Evolutionary conservation across 352 stramenopile species (phyloP).

Genomic region (Phytophthora litchii): DNA sequence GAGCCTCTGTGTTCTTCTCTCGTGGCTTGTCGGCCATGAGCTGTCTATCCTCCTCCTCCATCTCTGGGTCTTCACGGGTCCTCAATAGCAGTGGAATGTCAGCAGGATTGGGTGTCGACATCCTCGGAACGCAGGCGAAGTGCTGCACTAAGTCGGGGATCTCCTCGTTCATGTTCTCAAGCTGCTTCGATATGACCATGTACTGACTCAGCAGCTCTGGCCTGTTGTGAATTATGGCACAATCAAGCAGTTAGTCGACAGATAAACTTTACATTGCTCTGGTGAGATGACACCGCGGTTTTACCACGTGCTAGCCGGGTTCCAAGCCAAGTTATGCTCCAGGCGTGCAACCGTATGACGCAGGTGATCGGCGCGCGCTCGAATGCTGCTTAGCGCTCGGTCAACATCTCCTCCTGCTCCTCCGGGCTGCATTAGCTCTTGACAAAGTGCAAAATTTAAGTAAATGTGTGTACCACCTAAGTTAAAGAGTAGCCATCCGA

Average conservation of each 20-base stretch:
- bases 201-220: constrained; percentile 85
- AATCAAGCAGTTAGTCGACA: background rate
- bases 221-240: constrained; percentile 33
- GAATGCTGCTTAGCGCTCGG: constrained; percentile 80
- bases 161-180: constrained; percentile 91
- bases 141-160: constrained; percentile 86
- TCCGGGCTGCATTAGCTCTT: constrained; percentile 38
- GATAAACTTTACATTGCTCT: background rate
- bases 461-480: too few species aligned
- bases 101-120: constrained; percentile 79
- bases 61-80: constrained; percentile 85
- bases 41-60: constrained; percentile 82
- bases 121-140: constrained; percentile 82
- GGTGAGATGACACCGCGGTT: background rate
- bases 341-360: constrained; percentile 77
- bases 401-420: constrained; percentile 67
- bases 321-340: constrained; percentile 83
- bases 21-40: constrained; percentile 72
- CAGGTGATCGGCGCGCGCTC: constrained; percentile 78
- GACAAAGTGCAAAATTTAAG: background rate
- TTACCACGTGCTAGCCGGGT: constrained; percentile 81
- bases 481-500: too few species aligned
- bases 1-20: constrained; percentile 68
- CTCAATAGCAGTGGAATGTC: constrained; percentile 81
- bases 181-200: constrained; percentile 87